Percentiles rank a stretch among this genome's conserved stretches.
phyloP scores from a whole-genome alignment of 2,329 filamentous ascomycete genomes.

The Microsporum ferrugineum region DNA sequence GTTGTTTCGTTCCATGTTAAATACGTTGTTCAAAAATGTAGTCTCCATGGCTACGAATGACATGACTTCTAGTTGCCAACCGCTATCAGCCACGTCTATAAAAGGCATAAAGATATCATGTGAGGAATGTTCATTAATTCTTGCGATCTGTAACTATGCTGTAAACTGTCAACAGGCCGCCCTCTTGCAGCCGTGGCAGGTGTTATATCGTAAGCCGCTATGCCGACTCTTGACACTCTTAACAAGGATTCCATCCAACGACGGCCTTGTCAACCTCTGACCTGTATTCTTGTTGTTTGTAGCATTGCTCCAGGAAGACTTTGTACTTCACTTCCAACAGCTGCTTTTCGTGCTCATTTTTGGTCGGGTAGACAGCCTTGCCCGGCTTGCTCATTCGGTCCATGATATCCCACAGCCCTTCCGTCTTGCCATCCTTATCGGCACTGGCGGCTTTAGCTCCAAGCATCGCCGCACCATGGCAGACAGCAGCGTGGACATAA shows the following conservation, averaged over 20 bases:
- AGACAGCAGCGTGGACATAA: constrained; percentile 90
- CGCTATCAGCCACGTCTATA: too few species aligned
- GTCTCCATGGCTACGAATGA: too few species aligned
- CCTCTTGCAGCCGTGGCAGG: too few species aligned
- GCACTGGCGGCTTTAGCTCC: constrained; percentile 92
- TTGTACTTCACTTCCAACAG: constrained; percentile 82
- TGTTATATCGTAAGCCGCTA: too few species aligned
- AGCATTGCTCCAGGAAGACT: constrained; percentile 88
- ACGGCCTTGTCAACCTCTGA: constrained; percentile 59
- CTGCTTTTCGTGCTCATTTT: constrained; percentile 61
- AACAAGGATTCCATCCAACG: constrained; percentile 28
- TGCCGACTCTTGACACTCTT: background rate
- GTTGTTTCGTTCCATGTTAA: too few species aligned
- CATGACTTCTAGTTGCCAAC: too few species aligned
- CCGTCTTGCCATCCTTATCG: constrained; percentile 62
- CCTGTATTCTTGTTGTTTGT: constrained; percentile 72
- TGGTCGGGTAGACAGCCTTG: constrained; percentile 64
- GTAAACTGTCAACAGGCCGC: too few species aligned
- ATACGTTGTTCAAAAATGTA: too few species aligned
- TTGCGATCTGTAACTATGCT: too few species aligned
- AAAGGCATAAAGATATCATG: too few species aligned
- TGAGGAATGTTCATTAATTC: too few species aligned
- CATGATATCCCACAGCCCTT: constrained; percentile 94
- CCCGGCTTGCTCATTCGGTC: constrained; percentile 93
- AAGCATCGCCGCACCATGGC: constrained; percentile 96